phyloP scores from a whole-genome alignment of 495 filamentous ascomycete species.

The Umbilicaria muhlenbergii region DNA sequence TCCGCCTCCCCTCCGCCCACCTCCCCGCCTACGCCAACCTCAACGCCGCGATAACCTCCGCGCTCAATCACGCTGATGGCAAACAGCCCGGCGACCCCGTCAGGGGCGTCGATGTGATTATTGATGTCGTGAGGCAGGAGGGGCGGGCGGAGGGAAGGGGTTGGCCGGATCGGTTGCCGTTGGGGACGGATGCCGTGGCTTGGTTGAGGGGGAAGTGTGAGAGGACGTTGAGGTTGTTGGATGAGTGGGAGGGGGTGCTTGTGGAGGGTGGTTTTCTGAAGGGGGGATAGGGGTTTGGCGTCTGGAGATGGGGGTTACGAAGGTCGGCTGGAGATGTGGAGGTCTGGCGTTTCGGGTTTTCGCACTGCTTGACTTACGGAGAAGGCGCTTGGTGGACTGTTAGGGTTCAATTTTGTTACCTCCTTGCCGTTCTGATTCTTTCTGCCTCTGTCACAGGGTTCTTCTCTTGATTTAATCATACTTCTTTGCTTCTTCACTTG shows the following conservation, averaged over 20 bases:
- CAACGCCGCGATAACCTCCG: conserved; percentile 1
- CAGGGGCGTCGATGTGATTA: conserved; percentile 30
- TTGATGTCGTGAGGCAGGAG: conserved; percentile 29
- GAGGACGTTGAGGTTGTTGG: conserved; percentile 19
- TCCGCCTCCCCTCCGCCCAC: conserved; percentile 14
- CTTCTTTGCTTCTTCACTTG: no score
- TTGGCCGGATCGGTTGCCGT: conserved; percentile 26
- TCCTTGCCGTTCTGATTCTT: no score
- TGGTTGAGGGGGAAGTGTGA: conserved; percentile 20
- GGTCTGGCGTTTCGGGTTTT: no score
- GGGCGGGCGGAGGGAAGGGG: conserved; percentile 22
- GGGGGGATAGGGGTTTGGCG: no score
- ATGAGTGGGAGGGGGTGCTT: conserved; percentile 23
- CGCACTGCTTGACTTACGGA: no score
- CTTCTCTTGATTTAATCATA: no score
- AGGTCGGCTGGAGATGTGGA: no score
- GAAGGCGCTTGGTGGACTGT: no score
- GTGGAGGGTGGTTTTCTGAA: no score
- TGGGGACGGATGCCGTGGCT: conserved; percentile 28
- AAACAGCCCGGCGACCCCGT: conserved; percentile 30
- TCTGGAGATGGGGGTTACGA: no score
- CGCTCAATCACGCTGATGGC: conserved; percentile 4
- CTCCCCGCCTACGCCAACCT: conserved; percentile 1
- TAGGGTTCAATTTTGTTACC: no score
- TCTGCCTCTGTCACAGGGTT: no score